phyloP scores from a whole-genome alignment of 306 rosid genomes.

The Quercus mongolica region DNA sequence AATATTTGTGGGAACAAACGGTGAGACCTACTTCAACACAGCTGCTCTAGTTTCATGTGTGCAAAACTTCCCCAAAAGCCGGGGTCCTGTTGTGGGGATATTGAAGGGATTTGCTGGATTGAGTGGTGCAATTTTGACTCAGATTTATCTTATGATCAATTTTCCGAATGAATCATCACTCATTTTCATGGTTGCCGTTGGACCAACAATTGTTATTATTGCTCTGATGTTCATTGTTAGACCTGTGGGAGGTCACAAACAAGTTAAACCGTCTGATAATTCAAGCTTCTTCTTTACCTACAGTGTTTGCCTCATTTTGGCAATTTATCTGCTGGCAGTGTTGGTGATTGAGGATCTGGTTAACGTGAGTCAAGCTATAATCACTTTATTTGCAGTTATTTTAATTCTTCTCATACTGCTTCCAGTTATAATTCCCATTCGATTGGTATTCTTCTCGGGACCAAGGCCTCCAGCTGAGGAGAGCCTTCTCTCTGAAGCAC shows the following conservation, averaged over 20 bases:
- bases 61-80: constrained; percentile 63
- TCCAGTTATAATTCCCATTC: constrained; percentile 55
- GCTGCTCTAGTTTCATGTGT: constrained; percentile 64
- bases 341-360: constrained; percentile 47
- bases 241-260: constrained; percentile 50
- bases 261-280: constrained; percentile 49
- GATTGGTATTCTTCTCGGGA: constrained; percentile 46
- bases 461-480: constrained; percentile 38
- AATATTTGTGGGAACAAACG: constrained; percentile 69
- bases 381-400: constrained; percentile 29
- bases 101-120: constrained; percentile 73
- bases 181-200: constrained; percentile 61
- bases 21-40: constrained; percentile 79
- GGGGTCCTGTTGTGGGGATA: constrained; percentile 75
- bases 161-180: constrained; percentile 50
- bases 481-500: constrained; percentile 42
- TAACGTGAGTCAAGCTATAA: constrained; percentile 31
- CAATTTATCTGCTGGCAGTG: constrained; percentile 62
- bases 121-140: constrained; percentile 67
- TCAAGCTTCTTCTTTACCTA: constrained; percentile 58
- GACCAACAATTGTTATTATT: constrained; percentile 53
- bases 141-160: constrained; percentile 46
- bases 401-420: constrained; percentile 46
- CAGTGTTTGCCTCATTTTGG: constrained; percentile 60
- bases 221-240: constrained; percentile 59